Evolutionary conservation across 768 basidiomycete species (phyloP).

Genomic region (Lactarius pseudohatsudake): DNA sequence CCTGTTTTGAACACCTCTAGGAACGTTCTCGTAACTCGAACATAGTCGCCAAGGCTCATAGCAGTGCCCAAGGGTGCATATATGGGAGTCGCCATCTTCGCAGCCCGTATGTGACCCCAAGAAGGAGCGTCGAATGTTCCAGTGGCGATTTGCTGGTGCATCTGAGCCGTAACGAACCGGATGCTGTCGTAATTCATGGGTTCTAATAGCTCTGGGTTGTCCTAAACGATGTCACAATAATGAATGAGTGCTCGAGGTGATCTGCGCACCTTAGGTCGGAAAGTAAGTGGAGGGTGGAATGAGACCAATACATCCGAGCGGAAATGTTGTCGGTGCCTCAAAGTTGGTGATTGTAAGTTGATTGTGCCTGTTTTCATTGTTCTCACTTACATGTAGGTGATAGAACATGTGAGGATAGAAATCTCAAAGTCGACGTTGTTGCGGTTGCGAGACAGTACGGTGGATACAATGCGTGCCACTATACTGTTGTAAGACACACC

Average conservation of each 20-base stretch:
- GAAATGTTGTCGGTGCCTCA: constrained; percentile 82
- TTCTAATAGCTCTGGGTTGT: constrained; percentile 66
- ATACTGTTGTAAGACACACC: constrained; percentile 4
- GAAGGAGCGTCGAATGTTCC: constrained; percentile 84
- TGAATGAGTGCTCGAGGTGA: background rate
- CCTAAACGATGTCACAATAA: constrained; percentile 38
- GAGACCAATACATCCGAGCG: constrained; percentile 86
- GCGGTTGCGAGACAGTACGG: constrained; percentile 68
- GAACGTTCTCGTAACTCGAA: constrained; percentile 72
- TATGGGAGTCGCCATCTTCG: constrained; percentile 74
- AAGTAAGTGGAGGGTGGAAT: constrained; percentile 68
- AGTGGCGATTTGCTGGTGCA: constrained; percentile 68
- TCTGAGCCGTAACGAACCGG: constrained; percentile 55
- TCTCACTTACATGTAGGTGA: constrained; percentile 71
- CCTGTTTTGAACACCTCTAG: constrained; percentile 67
- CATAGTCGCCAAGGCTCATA: constrained; percentile 83
- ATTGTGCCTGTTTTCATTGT: constrained; percentile 15
- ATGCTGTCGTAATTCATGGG: constrained; percentile 66
- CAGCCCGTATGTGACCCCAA: constrained; percentile 73
- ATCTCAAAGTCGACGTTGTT: constrained; percentile 70
- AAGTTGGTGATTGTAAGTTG: constrained; percentile 16
- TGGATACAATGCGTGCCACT: constrained; percentile 83
- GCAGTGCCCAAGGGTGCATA: constrained; percentile 86
- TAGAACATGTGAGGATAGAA: constrained; percentile 71
- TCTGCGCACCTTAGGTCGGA: constrained; percentile 55